Evolutionary conservation across 345 rosid species (phyloP).

Genomic region (Toxicodendron radicans): DNA sequence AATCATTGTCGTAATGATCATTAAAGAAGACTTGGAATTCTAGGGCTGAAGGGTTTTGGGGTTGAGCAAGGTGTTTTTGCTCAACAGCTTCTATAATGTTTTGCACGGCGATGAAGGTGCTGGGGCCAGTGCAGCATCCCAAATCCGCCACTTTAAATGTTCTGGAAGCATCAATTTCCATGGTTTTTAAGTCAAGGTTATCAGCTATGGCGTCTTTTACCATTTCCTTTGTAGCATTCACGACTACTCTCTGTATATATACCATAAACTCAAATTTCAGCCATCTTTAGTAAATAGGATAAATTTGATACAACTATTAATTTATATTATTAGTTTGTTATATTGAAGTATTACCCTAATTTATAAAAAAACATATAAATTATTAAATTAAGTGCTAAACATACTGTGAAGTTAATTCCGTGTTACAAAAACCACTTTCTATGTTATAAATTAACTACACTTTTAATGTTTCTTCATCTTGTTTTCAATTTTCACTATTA

Average conservation of each 20-base stretch:
- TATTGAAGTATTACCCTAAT: too few species aligned
- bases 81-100: slow-evolving; percentile 44
- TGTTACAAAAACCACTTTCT: too few species aligned
- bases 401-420: too few species aligned
- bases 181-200: slow-evolving; percentile 34
- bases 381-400: too few species aligned
- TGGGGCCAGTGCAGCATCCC: slow-evolving; percentile 65
- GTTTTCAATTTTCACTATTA: too few species aligned
- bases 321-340: too few species aligned
- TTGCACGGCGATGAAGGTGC: slow-evolving; percentile 47
- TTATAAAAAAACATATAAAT: too few species aligned
- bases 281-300: neutral
- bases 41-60: neutral
- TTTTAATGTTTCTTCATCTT: too few species aligned
- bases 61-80: slow-evolving; percentile 20
- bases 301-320: too few species aligned
- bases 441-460: too few species aligned
- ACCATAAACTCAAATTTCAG: neutral
- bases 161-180: slow-evolving; percentile 14
- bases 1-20: slow-evolving; percentile 41
- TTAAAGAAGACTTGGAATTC: slow-evolving; percentile 40
- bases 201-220: slow-evolving; percentile 38
- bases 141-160: slow-evolving; percentile 45
- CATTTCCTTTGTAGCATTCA: slow-evolving; percentile 26
- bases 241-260: slow-evolving; percentile 28